Conservation (phyloP, 2,329 filamentous ascomycete species). For the Chaetomiaceae sp. region DNA sequence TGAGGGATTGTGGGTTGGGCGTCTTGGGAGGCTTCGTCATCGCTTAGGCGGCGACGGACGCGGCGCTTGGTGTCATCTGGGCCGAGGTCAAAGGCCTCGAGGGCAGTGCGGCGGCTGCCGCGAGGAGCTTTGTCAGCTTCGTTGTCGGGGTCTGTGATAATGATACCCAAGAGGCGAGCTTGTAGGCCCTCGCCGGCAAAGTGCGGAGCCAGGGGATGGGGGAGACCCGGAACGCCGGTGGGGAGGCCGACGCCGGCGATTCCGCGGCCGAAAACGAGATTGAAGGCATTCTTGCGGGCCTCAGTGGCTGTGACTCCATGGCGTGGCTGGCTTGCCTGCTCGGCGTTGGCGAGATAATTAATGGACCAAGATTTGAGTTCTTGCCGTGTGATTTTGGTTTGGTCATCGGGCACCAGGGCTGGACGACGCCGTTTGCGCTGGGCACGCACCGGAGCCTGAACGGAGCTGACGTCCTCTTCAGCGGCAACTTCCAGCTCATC, state of each 20-base stretch:
- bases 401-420: conserved; percentile 28
- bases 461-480: conserved; percentile 8
- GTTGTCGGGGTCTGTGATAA: conserved; percentile 19
- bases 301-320: conserved; percentile 31
- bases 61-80: conserved; percentile 31
- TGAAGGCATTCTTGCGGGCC: conserved; percentile 41
- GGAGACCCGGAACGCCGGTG: conserved; percentile 29
- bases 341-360: conserved; percentile 54
- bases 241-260: conserved; percentile 36
- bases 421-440: conserved; percentile 29
- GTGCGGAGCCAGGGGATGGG: conserved; percentile 44
- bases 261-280: conserved; percentile 39
- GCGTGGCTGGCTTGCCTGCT: conserved; percentile 28
- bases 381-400: conserved; percentile 34
- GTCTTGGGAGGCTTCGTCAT: conserved; percentile 13
- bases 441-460: conserved; percentile 24
- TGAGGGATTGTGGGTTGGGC: conserved; percentile 11
- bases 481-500: conserved; percentile 7
- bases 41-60: conserved; percentile 24
- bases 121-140: conserved; percentile 17
- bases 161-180: conserved; percentile 35
- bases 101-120: conserved; percentile 40
- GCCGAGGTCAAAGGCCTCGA: conserved; percentile 41
- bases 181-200: conserved; percentile 44
- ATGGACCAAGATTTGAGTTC: conserved; percentile 40